Conservation (phyloP, 1,139 yeast genomes). For the Williopsis jadinii region DNA sequence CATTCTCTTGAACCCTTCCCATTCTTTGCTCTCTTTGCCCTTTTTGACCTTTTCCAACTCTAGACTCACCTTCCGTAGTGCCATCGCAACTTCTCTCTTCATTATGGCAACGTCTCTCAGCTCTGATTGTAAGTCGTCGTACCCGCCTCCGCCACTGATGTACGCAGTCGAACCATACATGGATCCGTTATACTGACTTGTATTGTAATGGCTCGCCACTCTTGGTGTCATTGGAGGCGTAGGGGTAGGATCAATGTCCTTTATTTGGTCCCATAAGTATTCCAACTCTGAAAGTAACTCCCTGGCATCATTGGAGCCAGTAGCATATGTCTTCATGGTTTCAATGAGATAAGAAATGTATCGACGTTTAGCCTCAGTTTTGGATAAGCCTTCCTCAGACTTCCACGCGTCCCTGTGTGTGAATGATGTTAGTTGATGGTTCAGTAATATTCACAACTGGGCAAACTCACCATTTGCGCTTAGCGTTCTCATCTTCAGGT, state of each 20-base stretch:
- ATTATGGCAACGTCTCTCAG: conserved; percentile 15
- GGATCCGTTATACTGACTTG: conserved; percentile 3
- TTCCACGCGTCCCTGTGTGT: conserved; percentile 62
- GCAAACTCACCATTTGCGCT: conserved; percentile 50
- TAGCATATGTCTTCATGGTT: conserved; percentile 67
- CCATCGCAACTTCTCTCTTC: conserved; percentile 17
- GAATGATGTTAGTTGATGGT: too few species aligned
- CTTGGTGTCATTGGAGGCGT: conserved; percentile 17
- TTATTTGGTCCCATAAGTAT: conserved; percentile 69
- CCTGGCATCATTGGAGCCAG: conserved; percentile 60
- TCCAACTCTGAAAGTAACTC: conserved; percentile 63
- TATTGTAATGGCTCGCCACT: conserved; percentile 3
- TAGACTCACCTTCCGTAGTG: conserved; percentile 16
- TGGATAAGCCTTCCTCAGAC: conserved; percentile 60
- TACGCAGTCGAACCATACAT: conserved; percentile 8
- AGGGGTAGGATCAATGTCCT: conserved; percentile 33
- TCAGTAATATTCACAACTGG: not conserved
- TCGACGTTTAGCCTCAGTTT: conserved; percentile 65
- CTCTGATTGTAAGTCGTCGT: conserved; percentile 9
- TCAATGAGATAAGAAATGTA: conserved; percentile 64
- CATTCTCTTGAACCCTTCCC: conserved; percentile 10
- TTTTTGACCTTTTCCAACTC: conserved; percentile 10
- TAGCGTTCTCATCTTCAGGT: conserved; percentile 60
- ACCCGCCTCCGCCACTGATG: conserved; percentile 1
- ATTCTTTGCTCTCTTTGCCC: conserved; percentile 7